Percentiles rank a stretch among this genome's conserved stretches.
These are phyloP conservation scores for Medakamo hakoo DNA, from an alignment of 139 green algal genomes.

Conservation along the genomic window DNA sequence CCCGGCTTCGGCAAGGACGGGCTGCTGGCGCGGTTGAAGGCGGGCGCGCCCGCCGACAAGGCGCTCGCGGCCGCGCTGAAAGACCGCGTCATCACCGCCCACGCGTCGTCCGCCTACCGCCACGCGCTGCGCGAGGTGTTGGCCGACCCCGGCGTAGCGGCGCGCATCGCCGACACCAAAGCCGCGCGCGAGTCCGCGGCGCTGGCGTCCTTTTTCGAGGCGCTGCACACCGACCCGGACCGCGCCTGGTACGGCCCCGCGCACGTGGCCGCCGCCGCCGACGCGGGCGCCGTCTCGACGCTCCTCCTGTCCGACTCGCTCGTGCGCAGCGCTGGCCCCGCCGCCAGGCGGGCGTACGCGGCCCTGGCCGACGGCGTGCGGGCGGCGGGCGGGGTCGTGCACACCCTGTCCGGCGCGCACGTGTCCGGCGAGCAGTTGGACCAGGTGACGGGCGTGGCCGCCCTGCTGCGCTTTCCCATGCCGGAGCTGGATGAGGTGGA, in stretches of 20 bases:
- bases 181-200: conserved; percentile 50
- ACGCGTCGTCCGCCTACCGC: conserved; percentile 74
- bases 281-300: conserved; percentile 54
- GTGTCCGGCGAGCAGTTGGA: conserved; percentile 69
- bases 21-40: conserved; percentile 59
- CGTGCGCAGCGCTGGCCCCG: conserved; percentile 59
- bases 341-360: conserved; percentile 36
- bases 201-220: conserved; percentile 68
- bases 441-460: conserved; percentile 71
- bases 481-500: conserved; percentile 78
- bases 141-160: conserved; percentile 22
- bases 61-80: background rate
- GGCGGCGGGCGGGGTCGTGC: conserved; percentile 49
- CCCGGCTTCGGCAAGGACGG: conserved; percentile 90
- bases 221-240: conserved; percentile 49
- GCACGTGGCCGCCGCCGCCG: conserved; percentile 49
- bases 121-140: conserved; percentile 74
- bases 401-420: conserved; percentile 70
- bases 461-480: conserved; percentile 79
- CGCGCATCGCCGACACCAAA: conserved; percentile 68
- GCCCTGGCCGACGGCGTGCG: conserved; percentile 73
- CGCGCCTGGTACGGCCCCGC: conserved; percentile 85
- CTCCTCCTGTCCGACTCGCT: conserved; percentile 66
- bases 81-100: conserved; percentile 23
- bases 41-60: conserved; percentile 20